Conservation (phyloP, 2,329 filamentous ascomycete genomes). For the Biscogniauxia marginata region DNA sequence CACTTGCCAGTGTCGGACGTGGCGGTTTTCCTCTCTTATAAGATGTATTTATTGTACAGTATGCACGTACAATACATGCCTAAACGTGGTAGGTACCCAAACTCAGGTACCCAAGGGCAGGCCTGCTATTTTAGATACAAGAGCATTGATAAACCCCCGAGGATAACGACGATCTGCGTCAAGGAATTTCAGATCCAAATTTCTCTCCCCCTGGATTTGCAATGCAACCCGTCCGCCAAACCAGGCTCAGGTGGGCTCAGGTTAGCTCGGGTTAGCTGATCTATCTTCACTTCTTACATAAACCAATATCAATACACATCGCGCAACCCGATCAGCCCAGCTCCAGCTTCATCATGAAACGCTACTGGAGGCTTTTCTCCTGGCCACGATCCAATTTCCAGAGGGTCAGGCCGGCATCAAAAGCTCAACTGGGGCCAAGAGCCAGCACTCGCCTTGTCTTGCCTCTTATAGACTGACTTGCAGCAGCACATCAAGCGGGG, state of each 20-base stretch:
- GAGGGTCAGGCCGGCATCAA: no score
- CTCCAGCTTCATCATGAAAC: not conserved
- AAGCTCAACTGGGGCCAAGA: not conserved
- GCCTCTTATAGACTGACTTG: conserved; percentile 15
- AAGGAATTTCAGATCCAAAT: conserved; percentile 2
- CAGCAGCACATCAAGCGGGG: conserved; percentile 19
- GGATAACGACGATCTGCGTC: conserved; percentile 7
- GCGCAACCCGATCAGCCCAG: not conserved
- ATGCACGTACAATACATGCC: not conserved
- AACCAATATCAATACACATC: not conserved
- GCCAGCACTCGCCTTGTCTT: conserved; percentile 4
- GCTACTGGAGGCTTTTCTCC: not conserved
- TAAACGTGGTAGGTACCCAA: no score
- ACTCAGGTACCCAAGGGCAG: no score
- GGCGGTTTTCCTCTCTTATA: not conserved
- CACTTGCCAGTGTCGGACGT: not conserved
- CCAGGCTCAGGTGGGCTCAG: not conserved
- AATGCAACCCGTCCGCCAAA: not conserved
- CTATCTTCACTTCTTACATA: no score
- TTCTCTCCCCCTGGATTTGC: not conserved
- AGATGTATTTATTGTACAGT: no score
- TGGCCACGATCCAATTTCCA: no score
- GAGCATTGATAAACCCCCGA: conserved; percentile 5
- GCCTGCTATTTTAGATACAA: not conserved
- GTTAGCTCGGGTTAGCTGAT: not conserved